Conservation (phyloP, 305 asterid genomes). For the Fraxinus baroniana region DNA sequence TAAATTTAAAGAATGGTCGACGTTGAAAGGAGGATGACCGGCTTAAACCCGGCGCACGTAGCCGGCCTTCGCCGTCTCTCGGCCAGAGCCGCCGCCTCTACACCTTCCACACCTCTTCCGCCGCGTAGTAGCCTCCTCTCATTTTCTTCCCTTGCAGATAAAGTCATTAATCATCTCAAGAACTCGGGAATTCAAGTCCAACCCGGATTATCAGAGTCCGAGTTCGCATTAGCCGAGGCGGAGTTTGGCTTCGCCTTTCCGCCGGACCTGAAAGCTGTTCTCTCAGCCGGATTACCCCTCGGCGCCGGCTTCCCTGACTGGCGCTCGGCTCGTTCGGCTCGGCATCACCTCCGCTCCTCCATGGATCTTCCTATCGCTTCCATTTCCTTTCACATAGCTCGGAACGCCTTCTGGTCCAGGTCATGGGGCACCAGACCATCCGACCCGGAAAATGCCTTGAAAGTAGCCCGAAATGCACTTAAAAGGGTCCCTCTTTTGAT, state of each 20-base stretch:
- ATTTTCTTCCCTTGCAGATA: constrained; percentile 71
- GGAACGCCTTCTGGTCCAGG: constrained; percentile 80
- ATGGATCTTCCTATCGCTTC: constrained; percentile 85
- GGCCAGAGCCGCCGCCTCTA: constrained; percentile 81
- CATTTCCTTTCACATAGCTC: constrained; percentile 75
- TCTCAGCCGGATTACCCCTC: constrained; percentile 76
- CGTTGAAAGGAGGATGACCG: constrained; percentile 91
- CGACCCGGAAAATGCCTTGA: constrained; percentile 72
- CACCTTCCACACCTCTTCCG: constrained; percentile 75
- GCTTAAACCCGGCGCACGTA: constrained; percentile 75
- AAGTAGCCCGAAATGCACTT: constrained; percentile 68
- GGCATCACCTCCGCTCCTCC: constrained; percentile 82
- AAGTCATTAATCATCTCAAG: constrained; percentile 63
- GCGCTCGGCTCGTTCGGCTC: constrained; percentile 70
- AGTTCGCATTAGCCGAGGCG: constrained; percentile 88
- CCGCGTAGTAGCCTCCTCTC: constrained; percentile 85
- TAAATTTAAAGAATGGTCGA: constrained; percentile 65
- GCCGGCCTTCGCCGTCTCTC: constrained; percentile 98
- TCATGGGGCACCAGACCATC: constrained; percentile 82
- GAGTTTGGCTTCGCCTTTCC: constrained; percentile 88
- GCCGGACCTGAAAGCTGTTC: constrained; percentile 82
- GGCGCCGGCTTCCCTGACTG: constrained; percentile 95
- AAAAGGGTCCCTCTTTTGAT: constrained; percentile 78
- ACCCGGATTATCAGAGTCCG: constrained; percentile 67
- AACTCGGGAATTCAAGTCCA: constrained; percentile 59